Evolutionary conservation across 2,329 filamentous ascomycete genomes (phyloP), one percentile per base, ranked within the genome.

Genomic region (Fusarium pininemorale): DNA sequence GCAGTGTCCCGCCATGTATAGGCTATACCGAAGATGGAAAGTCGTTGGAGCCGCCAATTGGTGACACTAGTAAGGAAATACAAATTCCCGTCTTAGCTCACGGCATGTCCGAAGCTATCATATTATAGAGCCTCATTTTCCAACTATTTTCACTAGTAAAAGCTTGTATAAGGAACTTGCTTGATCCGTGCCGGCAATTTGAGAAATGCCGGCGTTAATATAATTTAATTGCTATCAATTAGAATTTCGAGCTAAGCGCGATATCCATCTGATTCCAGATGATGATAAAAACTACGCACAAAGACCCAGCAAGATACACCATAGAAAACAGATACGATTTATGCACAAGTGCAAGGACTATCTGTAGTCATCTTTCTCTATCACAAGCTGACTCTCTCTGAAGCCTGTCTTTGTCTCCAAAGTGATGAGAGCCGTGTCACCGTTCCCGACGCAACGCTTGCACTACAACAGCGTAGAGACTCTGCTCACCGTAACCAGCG

Each of bases 261-360:
- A 51, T 20, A 18, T 24, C 5, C 9, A 10, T 24, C 0, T n/a
- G 8, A 12, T 1, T 12, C 28, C 5, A 18, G 22, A 11, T 2
- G 2, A 24, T 2, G 7, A 18, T 35, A n/a, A 22, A n/a, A 2
- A 3, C 15, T n/a, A 10, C 6, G 4, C 18, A 11, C 22, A 0
- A 8, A 4, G 28, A n/a, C 12, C 22, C 7, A 50, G 20, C 9
- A 15, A 8, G 7, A 15, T 16, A 6, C 14, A n/a, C 7, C 20
- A 3, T 6, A 22, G 45, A 15, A 47, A 30, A n/a, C 5, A 22
- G 7, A 9, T 30, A n/a, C 8, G 2, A 7, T 13, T 9, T n/a
- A 16, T n/a, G 11, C 3, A n/a, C 5, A n/a, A 32, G 10, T n/a
- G 13, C 4, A n/a, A 9, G 10, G 1, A 2, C 1, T 9, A n/a